Evolutionary conservation across 805 yeast genomes (phyloP), one percentile per base, ranked within the genome.

Genomic region (Barnettozyma populi): DNA sequence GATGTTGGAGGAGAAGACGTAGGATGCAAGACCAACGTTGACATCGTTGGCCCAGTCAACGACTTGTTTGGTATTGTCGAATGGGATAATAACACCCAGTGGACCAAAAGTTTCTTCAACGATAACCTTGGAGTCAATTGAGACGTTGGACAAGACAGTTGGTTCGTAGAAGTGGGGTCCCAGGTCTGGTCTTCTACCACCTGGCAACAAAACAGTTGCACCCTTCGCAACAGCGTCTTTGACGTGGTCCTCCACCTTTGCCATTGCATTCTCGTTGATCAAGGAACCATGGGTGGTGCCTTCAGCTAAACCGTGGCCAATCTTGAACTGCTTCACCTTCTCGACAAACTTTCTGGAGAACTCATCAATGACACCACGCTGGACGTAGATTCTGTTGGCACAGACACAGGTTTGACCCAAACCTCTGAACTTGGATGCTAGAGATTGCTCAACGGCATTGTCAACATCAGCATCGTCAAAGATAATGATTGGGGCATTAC

Each of bases 61-160:
- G 7, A 74, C 86, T 54, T 80, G 76, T 46, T 80, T 76, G 36
- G 70, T 63, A 32, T 75, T 69, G n/a, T 73, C 73, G 54, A 80
- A 82, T 49, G 76, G 72, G 44, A 76, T 65, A 13, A 81, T 63
- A 4, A 84, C 81, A 47, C 79, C 82, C 49, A 81, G 65, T 2
- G 87, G 86, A 31, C 86, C 86, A 55, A 81, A 81, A 5, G 84
- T 80, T 64, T 81, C 87, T 56, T 81, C 84, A 35, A 64, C 63
- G 5, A 73, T 62, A 7, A 79, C 80, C 53, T 65, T 67, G 69
- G 79, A 76, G 21, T 72, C 72, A 36, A 65, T 69, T 32, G 80
- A 70, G 24, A 79, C 81, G 57, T 77, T 68, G 13, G 73, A 68
- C 43, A 81, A 57, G 14, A 81, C 74, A 6, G 79, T 72, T 34